Evolutionary conservation across 179 eudicot genomes (phyloP).

Genomic region (Spinacia oleracea): DNA sequence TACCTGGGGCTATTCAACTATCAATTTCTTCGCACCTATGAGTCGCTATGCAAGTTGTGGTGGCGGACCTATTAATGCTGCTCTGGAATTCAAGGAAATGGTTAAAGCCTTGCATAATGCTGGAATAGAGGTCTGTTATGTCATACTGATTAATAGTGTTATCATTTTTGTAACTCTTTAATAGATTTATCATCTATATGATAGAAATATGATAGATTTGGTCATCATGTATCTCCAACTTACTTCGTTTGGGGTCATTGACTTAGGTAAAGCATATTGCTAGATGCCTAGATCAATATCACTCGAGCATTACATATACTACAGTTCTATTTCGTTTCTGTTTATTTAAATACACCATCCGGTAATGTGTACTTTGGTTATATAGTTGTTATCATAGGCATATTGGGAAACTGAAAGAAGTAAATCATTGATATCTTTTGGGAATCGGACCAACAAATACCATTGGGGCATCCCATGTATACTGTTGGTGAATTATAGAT

Average conservation of each 20-base stretch:
- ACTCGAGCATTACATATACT: no score
- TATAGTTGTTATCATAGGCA: not conserved
- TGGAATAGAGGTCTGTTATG: constrained; percentile 83
- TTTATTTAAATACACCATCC: not conserved
- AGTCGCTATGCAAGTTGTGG: constrained; percentile 97
- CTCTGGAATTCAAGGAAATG: constrained; percentile 91
- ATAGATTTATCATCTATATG: no score
- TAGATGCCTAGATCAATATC: not conserved
- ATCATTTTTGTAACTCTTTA: no score
- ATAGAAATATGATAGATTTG: constrained; percentile 10
- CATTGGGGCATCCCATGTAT: not conserved
- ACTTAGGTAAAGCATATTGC: not conserved
- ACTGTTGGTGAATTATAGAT: not conserved
- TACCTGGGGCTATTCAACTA: constrained; percentile 99
- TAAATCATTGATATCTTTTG: not conserved
- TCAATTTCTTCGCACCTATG: constrained; percentile 99
- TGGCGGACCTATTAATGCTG: constrained; percentile 86
- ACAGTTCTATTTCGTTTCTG: not conserved
- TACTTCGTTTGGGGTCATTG: not conserved
- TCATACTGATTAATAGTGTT: constrained; percentile 21
- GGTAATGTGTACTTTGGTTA: not conserved
- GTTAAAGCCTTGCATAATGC: constrained; percentile 92
- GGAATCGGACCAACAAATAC: not conserved
- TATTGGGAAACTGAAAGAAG: not conserved
- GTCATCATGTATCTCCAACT: not conserved